Evolutionary conservation across 805 yeast species (phyloP), one percentile per base, ranked within the genome.

Genomic region (Candida argentea): DNA sequence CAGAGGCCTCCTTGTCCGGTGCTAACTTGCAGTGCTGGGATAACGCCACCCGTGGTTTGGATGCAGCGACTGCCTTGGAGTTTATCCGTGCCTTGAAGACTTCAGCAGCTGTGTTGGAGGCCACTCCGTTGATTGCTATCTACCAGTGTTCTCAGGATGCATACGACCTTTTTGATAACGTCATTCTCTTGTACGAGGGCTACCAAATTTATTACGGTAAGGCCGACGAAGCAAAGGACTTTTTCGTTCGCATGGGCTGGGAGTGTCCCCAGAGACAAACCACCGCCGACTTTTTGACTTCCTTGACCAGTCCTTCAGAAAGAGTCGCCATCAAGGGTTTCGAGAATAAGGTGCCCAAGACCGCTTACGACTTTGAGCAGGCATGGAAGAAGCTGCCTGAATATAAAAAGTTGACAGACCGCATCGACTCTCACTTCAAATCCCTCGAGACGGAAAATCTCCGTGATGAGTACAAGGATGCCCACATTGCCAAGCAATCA

Each of bases 11-110:
- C 25, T 67, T 79, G 26, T 64, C 76, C 27, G 72, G 76, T 16
- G 78, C 84, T 17, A 57, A 70, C 27, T 60, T 78, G 28, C 76
- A 69, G 37, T 73, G 81, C 52, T 77, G 82, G 73, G 87, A 82
- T 59, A 83, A 83, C 45, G 79, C 89, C 5, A 83, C 94, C 5
- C 71, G 91, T 59, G 94, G 94, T 42, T 63, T 83, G 34, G 94
- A 82, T 55, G 68, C 91, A 4, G 80, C 91, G 7, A 81, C 91
- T 23, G 93, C 94, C 3, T 61, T 78, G 37, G 87, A 80, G 46
- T 82, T 73, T 43, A 64, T 79, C 22, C 62, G 72, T 36, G 77
- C 84, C 13, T 61, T 82, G 35, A 73, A 80, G 42, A 66, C 73
- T 3, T 57, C 71, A n/a, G 76, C 85, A 3, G 53, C 61, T 20